Evolutionary conservation across 306 rosid genomes (phyloP), one percentile per base, ranked within the genome.

Genomic region (Quercus gilva): DNA sequence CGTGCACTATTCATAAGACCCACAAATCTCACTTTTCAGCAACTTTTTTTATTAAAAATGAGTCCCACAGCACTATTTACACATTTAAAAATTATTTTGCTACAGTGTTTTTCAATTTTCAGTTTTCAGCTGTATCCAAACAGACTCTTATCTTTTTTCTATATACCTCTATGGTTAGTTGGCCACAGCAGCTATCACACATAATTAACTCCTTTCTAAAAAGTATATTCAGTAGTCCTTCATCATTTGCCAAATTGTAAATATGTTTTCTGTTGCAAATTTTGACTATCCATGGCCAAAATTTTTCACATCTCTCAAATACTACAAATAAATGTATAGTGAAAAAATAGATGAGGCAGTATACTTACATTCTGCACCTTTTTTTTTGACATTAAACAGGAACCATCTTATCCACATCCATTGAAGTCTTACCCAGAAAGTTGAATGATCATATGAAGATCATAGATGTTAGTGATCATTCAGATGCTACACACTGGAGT

Each of bases 371-470:
- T 59, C 9, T 58, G 19, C 55, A 52, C 65, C 3, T 21, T 71
- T 65, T 64, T 61, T 26, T 55, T 53, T 15, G 55, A 69, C 51
- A 63, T 25, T 70, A 0, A 53, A 29, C 74, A 79, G 87, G 80
- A 76, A 19, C 63, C 63, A 14, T 76, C 74, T 1, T 63, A 81
- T 57, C 55, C 74, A 55, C 59, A 68, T 61, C 69, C 59, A 43
- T n/a, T 20, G 73, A 80, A 77, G 60, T 80, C 87, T 49, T 61
- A 80, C 80, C 71, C 33, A 14, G 37, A 73, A 76, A 52, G 43
- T 53, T 73, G 63, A 33, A 9, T 55, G 53, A 31, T 12, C 13
- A 29, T 74, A 9, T 9, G 12, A 29, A 56, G 35, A 31, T n/a
- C 26, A 31, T 14, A 5, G 28, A 8, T 41, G 3, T 41, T 41